Base-by-base conservation (phyloP, 352 stramenopile species). In the Globisporangium parvum region DNA sequence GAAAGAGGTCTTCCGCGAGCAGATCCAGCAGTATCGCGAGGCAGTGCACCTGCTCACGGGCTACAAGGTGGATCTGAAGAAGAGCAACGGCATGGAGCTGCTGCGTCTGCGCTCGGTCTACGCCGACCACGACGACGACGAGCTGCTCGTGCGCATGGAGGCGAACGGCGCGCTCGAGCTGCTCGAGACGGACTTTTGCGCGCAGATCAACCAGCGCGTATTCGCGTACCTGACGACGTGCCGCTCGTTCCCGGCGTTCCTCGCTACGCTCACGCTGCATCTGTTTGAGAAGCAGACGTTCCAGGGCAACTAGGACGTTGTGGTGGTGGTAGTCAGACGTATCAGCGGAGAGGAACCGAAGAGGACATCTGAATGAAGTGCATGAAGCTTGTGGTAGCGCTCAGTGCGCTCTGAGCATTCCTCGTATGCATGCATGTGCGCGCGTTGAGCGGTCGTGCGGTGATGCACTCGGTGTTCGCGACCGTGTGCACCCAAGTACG, bases 211-310 rank as follows among this genome's bases (percentile, higher is more conserved):
- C 51, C 66, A 76, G 59, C 67, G 80, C 44, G 66, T 82, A 24
- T 77, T 90, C 45, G 67, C 68, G 37, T 88, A 91, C 59, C 69
- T 93, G 35, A 82, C 67, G 26, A 91, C 75, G 23, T 96, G 85
- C 63, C 80, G 88, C 31, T 96, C 88, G 3, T 91, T 96, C 55
- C 88, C 88, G 17, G 87, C 85, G 14, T 97, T 97, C 65, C 63
- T 97, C 56, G 80, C 80, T 26, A 92, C 75, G n/a, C 67, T 97
- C 20, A 95, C 87, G 37, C 67, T 96, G 47, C 73, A 92, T 67
- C 68, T 96, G 21, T 97, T 97, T 53, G 87, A 95, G 67, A 92
- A 92, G 60, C 81, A 94, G 61, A 97, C 88, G 0, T 95, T 95
- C 58, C 84, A 93, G 52, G 79, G 82, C 48, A 76, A 76, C 62